These are phyloP conservation scores for Chlamydomonas schloesseri DNA, from an alignment of 139 green algal genomes.

Conservation along the genomic window DNA sequence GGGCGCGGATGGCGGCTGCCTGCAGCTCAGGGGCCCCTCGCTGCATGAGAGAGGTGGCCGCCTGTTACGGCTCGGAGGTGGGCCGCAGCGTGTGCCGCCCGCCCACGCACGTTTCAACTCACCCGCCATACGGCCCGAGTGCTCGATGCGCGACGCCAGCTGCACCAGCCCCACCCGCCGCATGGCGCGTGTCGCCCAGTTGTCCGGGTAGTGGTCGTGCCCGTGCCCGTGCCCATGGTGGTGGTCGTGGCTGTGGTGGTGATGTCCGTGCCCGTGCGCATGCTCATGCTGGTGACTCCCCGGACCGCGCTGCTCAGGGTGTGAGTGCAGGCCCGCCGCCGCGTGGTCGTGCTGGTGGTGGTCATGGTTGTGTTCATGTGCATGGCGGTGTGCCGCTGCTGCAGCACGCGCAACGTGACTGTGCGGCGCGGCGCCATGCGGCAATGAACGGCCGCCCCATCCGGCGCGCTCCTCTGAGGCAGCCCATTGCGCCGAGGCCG, in stretches of 20 bases:
- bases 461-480: too few species aligned
- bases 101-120: neutral
- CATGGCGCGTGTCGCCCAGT: constrained; percentile 55
- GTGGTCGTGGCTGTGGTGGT: neutral
- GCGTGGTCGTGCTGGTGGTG: neutral
- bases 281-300: neutral
- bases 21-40: too few species aligned
- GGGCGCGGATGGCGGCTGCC: too few species aligned
- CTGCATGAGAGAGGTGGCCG: too few species aligned
- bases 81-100: too few species aligned
- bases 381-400: neutral
- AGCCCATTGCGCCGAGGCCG: too few species aligned
- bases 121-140: constrained; percentile 44
- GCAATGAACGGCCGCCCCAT: too few species aligned
- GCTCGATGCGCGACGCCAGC: constrained; percentile 58
- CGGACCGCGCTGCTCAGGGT: too few species aligned
- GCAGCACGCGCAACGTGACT: too few species aligned
- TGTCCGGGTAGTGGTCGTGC: constrained; percentile 45
- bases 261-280: neutral
- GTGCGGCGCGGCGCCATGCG: too few species aligned
- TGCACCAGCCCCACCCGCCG: constrained; percentile 46
- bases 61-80: too few species aligned
- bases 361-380: neutral
- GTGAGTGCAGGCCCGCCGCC: neutral
- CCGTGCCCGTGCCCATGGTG: constrained; percentile 21